A percentile compares a stretch with the other conserved stretches of the same genome.
phyloP scores from a whole-genome alignment of 2,329 filamentous ascomycete genomes.

The Pyrenophora teres region DNA sequence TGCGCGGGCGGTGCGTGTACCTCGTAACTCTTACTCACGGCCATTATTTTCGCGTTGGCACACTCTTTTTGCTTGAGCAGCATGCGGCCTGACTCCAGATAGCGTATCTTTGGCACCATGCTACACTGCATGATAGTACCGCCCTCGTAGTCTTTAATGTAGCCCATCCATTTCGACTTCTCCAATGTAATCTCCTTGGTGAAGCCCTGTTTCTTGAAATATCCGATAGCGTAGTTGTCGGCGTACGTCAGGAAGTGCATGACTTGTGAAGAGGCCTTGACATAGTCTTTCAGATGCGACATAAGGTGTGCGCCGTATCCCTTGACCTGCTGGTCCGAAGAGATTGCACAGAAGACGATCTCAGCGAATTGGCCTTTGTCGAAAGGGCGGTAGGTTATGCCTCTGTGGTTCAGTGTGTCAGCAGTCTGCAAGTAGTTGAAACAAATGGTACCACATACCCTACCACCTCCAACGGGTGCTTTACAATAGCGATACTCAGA shows the following conservation, averaged over 20 bases:
- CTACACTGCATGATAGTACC: slow-evolving; percentile 99
- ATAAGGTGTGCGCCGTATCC: slow-evolving; percentile 97
- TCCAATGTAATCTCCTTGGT: slow-evolving; percentile 97
- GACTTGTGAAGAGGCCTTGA: slow-evolving; percentile 93
- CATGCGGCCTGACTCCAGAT: slow-evolving; percentile 91
- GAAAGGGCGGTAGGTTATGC: slow-evolving; percentile 96
- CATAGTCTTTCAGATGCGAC: slow-evolving; percentile 97
- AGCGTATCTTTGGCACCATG: slow-evolving; percentile 93
- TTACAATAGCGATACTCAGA: slow-evolving; percentile 94
- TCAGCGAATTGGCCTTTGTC: slow-evolving; percentile 91
- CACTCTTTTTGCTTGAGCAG: slow-evolving; percentile 96
- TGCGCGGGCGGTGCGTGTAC: slow-evolving; percentile 83
- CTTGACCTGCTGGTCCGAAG: slow-evolving; percentile 97
- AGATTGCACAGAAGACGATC: slow-evolving; percentile 98
- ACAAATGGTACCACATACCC: slow-evolving; percentile 50
- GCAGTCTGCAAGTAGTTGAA: neutral
- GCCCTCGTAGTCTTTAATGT: slow-evolving; percentile 99
- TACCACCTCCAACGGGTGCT: slow-evolving; percentile 93
- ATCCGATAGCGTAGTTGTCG: slow-evolving; percentile 98
- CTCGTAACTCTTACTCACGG: slow-evolving; percentile 85
- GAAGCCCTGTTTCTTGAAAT: slow-evolving; percentile 99
- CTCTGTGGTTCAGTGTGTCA: slow-evolving; percentile 56
- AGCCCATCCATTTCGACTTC: slow-evolving; percentile 94
- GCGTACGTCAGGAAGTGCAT: slow-evolving; percentile 99
- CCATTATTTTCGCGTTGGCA: slow-evolving; percentile 91